Conservation (phyloP, 495 filamentous ascomycete genomes). For the Acidiella bohemica region DNA sequence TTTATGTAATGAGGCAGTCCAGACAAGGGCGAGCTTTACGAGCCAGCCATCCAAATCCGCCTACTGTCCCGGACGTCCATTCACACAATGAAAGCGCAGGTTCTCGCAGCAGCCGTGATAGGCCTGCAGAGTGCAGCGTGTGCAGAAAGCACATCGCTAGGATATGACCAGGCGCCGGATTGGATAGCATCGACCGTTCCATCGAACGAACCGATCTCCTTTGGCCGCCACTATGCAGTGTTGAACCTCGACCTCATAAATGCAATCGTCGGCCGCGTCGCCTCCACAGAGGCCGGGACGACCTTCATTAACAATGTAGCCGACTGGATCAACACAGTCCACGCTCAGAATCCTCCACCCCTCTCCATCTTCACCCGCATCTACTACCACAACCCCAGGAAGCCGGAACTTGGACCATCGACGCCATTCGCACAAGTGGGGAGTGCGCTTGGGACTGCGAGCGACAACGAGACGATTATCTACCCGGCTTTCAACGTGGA, state of each 20-base stretch:
- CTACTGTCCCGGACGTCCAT: no score
- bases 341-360: constrained; percentile 25
- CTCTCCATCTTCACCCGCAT: constrained; percentile 33
- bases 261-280: constrained; percentile 26
- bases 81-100: no score
- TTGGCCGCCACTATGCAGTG: constrained; percentile 31
- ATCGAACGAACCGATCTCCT: constrained; percentile 17
- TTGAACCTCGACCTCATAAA: constrained; percentile 37
- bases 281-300: constrained; percentile 25
- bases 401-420: constrained; percentile 26
- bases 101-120: no score
- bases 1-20: no score
- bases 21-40: no score
- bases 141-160: no score
- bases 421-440: constrained; percentile 26
- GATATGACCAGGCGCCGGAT: constrained; percentile 4
- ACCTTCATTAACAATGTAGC: constrained; percentile 22
- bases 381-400: constrained; percentile 23
- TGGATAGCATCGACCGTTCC: constrained; percentile 13
- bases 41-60: no score
- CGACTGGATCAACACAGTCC: constrained; percentile 32
- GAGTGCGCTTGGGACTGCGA: constrained; percentile 18
- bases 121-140: no score
- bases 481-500: constrained; percentile 25
- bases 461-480: constrained; percentile 23